Conservation (phyloP, 345 rosid species). For the Brassica incana region DNA sequence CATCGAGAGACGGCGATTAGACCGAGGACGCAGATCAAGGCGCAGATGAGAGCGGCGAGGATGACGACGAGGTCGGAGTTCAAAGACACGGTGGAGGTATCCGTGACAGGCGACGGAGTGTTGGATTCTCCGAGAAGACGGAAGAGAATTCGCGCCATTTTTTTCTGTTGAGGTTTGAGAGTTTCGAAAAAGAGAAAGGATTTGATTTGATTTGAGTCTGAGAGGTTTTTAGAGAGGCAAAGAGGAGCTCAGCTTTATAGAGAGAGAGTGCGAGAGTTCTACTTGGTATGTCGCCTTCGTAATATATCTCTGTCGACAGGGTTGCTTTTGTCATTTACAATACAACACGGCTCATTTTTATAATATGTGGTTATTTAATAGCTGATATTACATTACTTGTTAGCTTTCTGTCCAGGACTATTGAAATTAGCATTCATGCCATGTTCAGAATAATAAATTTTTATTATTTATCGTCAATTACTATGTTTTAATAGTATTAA, state of each 20-base stretch:
- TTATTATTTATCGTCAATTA: neutral
- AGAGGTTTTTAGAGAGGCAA: slow-evolving; percentile 16
- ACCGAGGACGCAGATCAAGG: slow-evolving; percentile 83
- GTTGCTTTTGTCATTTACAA: neutral
- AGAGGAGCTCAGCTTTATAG: slow-evolving; percentile 29
- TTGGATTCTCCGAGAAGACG: slow-evolving; percentile 41
- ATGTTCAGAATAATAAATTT: neutral
- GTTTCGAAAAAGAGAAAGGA: neutral
- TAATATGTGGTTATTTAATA: neutral
- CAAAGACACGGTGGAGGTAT: slow-evolving; percentile 41
- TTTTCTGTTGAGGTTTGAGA: neutral
- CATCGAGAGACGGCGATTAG: slow-evolving; percentile 83
- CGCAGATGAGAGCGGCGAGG: slow-evolving; percentile 94
- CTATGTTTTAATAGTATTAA: neutral
- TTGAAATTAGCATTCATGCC: neutral
- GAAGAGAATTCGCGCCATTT: slow-evolving; percentile 2
- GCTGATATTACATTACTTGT: slow-evolving; percentile 14
- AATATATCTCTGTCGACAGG: slow-evolving; percentile 20
- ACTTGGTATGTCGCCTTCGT: neutral
- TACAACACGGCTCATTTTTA: neutral
- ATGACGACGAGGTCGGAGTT: slow-evolving; percentile 87
- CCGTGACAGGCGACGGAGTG: slow-evolving; percentile 21
- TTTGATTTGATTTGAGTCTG: slow-evolving; percentile 18
- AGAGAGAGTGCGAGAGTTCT: neutral
- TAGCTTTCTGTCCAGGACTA: slow-evolving; percentile 8